Percentiles rank a stretch among this genome's conserved stretches.
phyloP scores from a whole-genome alignment of 305 asterid genomes.

The Plantago coronopus region DNA sequence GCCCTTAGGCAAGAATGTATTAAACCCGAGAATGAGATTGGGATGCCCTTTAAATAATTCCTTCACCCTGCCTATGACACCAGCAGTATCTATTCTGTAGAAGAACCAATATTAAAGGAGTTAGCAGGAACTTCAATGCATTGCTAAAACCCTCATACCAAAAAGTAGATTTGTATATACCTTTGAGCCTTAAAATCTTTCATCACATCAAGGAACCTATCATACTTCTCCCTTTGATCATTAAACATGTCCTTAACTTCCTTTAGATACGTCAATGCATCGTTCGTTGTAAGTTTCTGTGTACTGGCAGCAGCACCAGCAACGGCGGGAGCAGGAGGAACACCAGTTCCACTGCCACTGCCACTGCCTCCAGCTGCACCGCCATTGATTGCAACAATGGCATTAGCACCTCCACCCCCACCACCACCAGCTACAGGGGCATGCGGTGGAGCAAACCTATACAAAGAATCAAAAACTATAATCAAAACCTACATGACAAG shows the following conservation, averaged over 20 bases:
- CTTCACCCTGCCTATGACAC: conserved; percentile 87
- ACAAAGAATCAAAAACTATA: conserved; percentile 15
- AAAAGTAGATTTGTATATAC: conserved; percentile 35
- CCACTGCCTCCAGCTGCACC: conserved; percentile 44
- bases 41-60: conserved; percentile 95
- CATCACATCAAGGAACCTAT: conserved; percentile 96
- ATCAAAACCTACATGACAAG: conserved; percentile 15
- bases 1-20: conserved; percentile 96
- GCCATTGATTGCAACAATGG: conserved; percentile 29
- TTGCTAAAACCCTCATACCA: conserved; percentile 15
- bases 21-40: conserved; percentile 88
- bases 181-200: conserved; percentile 98
- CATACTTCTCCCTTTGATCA: conserved; percentile 91
- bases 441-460: conserved; percentile 37
- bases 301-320: conserved; percentile 44
- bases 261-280: conserved; percentile 88
- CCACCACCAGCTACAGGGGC: conserved; percentile 28
- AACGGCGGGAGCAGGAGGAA: conserved; percentile 5
- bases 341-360: conserved; percentile 36
- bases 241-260: conserved; percentile 98
- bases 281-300: conserved; percentile 87
- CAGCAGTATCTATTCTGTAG: conserved; percentile 84
- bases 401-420: conserved; percentile 19
- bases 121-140: conserved; percentile 14
- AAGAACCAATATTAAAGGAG: conserved; percentile 22